phyloP scores from a whole-genome alignment of 805 yeast genomes.

The Soucietia sequanensis region DNA sequence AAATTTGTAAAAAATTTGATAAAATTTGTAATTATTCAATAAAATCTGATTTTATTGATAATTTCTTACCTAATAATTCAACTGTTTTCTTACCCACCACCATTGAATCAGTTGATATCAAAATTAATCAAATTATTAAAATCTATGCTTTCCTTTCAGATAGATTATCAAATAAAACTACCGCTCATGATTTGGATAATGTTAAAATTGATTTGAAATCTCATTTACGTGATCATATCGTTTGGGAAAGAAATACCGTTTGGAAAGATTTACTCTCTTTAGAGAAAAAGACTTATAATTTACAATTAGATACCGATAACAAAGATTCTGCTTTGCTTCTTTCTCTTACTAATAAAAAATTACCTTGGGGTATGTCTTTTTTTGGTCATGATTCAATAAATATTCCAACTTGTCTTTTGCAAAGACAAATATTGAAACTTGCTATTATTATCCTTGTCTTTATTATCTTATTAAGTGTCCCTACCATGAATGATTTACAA shows the following conservation, averaged over 20 bases:
- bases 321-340: constrained; percentile 18
- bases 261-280: constrained; percentile 96
- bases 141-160: constrained; percentile 50
- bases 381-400: constrained; percentile 14
- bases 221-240: constrained; percentile 83
- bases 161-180: constrained; percentile 42
- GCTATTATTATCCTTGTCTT: constrained; percentile 50
- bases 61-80: constrained; percentile 45
- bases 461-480: constrained; percentile 47
- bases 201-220: constrained; percentile 48
- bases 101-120: constrained; percentile 39
- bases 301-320: constrained; percentile 19
- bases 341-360: constrained; percentile 12
- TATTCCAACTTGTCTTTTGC: constrained; percentile 49
- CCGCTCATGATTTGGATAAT: constrained; percentile 44
- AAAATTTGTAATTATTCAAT: constrained; percentile 67
- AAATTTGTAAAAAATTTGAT: constrained; percentile 90
- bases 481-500: constrained; percentile 63
- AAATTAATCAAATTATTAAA: constrained; percentile 51
- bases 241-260: constrained; percentile 96
- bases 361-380: constrained; percentile 18
- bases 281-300: constrained; percentile 29
- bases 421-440: constrained; percentile 49
- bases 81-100: constrained; percentile 52
- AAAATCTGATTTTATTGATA: constrained; percentile 54